A percentile compares a stretch with the other conserved stretches of the same genome.
phyloP scores from a whole-genome alignment of 495 filamentous ascomycete genomes.

The Durotheca rogersii region DNA sequence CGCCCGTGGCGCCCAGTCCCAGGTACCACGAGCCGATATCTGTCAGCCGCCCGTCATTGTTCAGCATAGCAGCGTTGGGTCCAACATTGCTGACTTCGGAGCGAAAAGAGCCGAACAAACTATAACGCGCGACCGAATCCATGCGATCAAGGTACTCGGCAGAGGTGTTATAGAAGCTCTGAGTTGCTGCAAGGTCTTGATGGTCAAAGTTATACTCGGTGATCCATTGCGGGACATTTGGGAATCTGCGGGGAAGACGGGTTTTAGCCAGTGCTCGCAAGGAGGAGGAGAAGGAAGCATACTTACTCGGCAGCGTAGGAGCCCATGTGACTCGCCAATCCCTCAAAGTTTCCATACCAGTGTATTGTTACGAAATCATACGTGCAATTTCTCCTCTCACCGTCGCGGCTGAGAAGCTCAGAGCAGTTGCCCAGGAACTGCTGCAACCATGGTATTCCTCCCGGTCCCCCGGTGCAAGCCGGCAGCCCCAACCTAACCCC shows the following conservation, averaged over 20 bases:
- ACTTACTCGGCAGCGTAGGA: constrained; percentile 54
- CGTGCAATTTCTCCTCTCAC: constrained; percentile 53
- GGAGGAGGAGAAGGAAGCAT: background rate
- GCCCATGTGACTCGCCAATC: constrained; percentile 68
- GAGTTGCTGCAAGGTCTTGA: constrained; percentile 53
- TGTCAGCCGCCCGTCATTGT: constrained; percentile 60
- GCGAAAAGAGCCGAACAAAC: constrained; percentile 73
- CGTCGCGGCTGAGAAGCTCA: constrained; percentile 38
- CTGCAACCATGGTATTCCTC: constrained; percentile 63
- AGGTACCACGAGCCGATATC: constrained; percentile 77
- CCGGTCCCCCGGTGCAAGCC: constrained; percentile 54
- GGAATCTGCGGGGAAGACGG: constrained; percentile 43
- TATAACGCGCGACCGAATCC: constrained; percentile 62
- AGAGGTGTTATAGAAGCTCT: constrained; percentile 64
- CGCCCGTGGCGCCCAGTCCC: constrained; percentile 54
- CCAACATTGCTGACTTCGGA: constrained; percentile 66
- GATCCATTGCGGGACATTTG: constrained; percentile 66
- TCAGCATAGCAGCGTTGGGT: constrained; percentile 65
- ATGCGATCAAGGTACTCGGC: constrained; percentile 64
- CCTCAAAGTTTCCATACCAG: constrained; percentile 77
- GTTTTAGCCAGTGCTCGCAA: background rate
- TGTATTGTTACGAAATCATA: constrained; percentile 74
- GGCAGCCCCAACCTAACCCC: constrained; percentile 61
- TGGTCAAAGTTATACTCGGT: constrained; percentile 65
- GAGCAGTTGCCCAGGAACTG: constrained; percentile 59